Conservation (phyloP, 495 filamentous ascomycete genomes). For the Annulohypoxylon nitens region DNA sequence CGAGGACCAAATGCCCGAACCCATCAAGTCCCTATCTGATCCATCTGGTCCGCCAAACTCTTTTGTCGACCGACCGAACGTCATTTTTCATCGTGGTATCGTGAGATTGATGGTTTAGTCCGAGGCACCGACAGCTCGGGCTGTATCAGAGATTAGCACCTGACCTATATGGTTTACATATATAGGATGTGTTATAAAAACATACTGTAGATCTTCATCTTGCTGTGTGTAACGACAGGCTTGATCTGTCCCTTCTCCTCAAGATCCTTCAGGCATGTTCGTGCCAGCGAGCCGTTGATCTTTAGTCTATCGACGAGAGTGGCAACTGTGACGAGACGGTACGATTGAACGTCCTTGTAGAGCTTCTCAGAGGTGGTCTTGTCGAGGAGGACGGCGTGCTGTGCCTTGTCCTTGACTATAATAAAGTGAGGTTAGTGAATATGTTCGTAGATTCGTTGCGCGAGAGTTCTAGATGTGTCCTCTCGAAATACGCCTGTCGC, state of each 20-base stretch:
- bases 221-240: constrained; percentile 96
- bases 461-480: constrained; percentile 21
- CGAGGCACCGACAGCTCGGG: constrained; percentile 70
- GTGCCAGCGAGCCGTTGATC: constrained; percentile 98
- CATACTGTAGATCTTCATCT: constrained; percentile 98
- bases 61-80: constrained; percentile 42
- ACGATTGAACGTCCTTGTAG: constrained; percentile 99
- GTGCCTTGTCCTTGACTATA: constrained; percentile 99
- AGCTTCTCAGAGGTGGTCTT: constrained; percentile 88
- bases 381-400: constrained; percentile 90
- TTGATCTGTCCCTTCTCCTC: constrained; percentile 99
- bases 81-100: constrained; percentile 52
- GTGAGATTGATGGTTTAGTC: constrained; percentile 64
- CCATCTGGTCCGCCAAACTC: constrained; percentile 48
- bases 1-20: constrained; percentile 53
- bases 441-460: constrained; percentile 28
- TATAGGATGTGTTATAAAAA: constrained; percentile 40
- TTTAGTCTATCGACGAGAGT: constrained; percentile 99
- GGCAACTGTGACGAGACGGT: constrained; percentile 98
- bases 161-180: neutral
- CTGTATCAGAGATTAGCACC: constrained; percentile 61
- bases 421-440: constrained; percentile 44
- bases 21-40: constrained; percentile 49
- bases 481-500: constrained; percentile 31
- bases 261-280: constrained; percentile 88